Evolutionary conservation across 768 basidiomycete species (phyloP), one percentile per base, ranked within the genome.

Genomic region (Rhodotorula kratochvilovae): DNA sequence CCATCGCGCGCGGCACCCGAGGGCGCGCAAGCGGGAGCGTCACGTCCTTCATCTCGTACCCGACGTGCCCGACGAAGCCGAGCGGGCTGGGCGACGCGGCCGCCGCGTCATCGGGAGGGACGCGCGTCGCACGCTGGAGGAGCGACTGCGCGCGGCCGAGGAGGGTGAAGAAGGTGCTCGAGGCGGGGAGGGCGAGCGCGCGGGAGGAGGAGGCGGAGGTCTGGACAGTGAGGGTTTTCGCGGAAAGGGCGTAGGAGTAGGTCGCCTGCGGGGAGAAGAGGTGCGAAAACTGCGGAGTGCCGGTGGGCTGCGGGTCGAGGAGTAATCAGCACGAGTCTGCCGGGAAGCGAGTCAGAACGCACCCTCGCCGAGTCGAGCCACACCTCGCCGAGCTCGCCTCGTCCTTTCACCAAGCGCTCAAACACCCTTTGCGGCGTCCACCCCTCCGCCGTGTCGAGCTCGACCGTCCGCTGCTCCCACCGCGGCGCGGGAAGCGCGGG

Each of bases 351-450:
- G 39, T 13, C 39, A 46, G 16, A 2, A 53, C 54, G 8, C 13
- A 72, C 74, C 43, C 74, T 23, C 1, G 74, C 74, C 31, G 74
- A 75, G 10, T 75, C 74, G 23, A 75, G 53, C 74, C 74, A 75
- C 1, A 75, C 54, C 23, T 75, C 70, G 3, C 74, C 74, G 1
- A 75, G 54, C 45, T 19, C 2, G 46, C 58, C 50, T 19, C 27
- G 23, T 0, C 68, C 70, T 31, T 72, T 69, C 15, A 71, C 50
- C 4, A 69, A 12, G 1, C 27, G 43, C 50, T 75, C 74, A 25
- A 75, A 75, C 1, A 70, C 70, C 15, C 35, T 55, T 45, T 63
- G 67, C 46, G 70, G 60, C 3, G 67, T 25, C 33, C 57, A 56
- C 1, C 45, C 57, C 1, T 2, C n/a, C 0, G 27, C 25, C 8